Base-by-base conservation (phyloP, 23 red algal genomes). In the Rhodosorus marinus region DNA sequence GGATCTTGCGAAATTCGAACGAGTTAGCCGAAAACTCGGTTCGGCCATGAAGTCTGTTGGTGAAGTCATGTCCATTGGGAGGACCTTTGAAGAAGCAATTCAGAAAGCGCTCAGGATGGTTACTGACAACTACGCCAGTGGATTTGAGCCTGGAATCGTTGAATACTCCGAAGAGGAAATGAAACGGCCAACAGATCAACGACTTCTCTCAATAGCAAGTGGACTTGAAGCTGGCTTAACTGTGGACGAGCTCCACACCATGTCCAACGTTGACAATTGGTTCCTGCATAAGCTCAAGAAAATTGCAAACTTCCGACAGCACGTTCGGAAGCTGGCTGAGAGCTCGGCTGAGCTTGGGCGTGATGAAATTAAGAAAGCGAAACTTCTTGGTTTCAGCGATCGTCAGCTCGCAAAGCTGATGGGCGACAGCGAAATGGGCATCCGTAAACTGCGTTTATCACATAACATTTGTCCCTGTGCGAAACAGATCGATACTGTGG, bases 31-130 rank as follows among this genome's bases (percentile, higher is more conserved):
- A 14, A 36, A 65, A 7, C 71, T 98, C 5, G 90, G 90, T 21
- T 81, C 78, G 26, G 74, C 90, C 1, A 98, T 98, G 90, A 98
- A 98, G 79, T 83, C 76, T 17, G 90, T 98, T 15, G 79, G 90
- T 4, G 90, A 98, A 65, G 90, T 84, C 0, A 98, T 98, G 90
- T 65, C 78, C 9, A 98, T 98, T 46, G 90, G 90, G 26, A 55
- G 90, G 14, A 98, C 57, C 40, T 98, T 85, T 40, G 74, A 81
- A 54, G 90, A 98, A 55, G 72, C 90, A 0, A 41, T 85, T 26
- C 90, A 98, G 40, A 98, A 98, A 31, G 90, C 90, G 7, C 57
- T 98, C 38, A 64, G 90, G 49, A 86, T 81, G 74, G 90, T 82
- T 0, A 31, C 66, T 40, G 90, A 98, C 47, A 75, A 98, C 66